Conservation (phyloP, 1,139 yeast species). For the Hyphopichia wangnamkhiaoensis region DNA sequence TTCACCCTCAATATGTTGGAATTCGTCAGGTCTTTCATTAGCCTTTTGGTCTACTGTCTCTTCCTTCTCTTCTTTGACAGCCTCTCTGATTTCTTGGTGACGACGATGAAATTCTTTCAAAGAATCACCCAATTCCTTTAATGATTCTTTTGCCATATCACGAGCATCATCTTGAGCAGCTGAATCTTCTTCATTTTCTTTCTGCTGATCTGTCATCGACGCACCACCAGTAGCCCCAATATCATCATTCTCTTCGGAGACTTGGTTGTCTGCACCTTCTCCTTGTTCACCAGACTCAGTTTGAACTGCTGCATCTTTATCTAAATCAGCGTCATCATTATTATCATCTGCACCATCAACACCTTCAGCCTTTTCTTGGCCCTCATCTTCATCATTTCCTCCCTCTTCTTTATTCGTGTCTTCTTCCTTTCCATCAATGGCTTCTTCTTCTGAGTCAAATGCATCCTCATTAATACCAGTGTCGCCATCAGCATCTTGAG, state of each 20-base stretch:
- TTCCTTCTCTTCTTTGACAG: conserved; percentile 47
- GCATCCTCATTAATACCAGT: conserved; percentile 30
- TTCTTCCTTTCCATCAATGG: conserved; percentile 19
- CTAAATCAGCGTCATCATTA: conserved; percentile 54
- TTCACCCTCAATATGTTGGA: conserved; percentile 88
- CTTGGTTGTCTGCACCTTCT: conserved; percentile 75
- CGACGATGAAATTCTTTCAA: conserved; percentile 90
- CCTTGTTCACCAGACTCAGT: conserved; percentile 73
- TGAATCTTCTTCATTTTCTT: conserved; percentile 30
- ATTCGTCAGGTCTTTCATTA: conserved; percentile 78
- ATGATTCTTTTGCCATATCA: conserved; percentile 74
- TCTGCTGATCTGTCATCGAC: conserved; percentile 45
- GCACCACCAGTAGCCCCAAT: conserved; percentile 73
- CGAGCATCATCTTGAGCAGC: conserved; percentile 58
- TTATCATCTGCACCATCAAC: conserved; percentile 52
- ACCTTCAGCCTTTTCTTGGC: conserved; percentile 35
- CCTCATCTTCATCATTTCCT: conserved; percentile 28
- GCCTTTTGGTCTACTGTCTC: conserved; percentile 51
- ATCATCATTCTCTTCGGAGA: conserved; percentile 66
- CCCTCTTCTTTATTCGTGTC: conserved; percentile 22
- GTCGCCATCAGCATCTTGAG: conserved; percentile 25
- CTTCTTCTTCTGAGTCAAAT: conserved; percentile 24
- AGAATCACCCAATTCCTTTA: conserved; percentile 88
- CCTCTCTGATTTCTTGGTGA: conserved; percentile 78
- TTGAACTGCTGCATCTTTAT: conserved; percentile 67